Base-by-base conservation (phyloP, 164 flowering plant species). In the Paratinospora sagittata region DNA sequence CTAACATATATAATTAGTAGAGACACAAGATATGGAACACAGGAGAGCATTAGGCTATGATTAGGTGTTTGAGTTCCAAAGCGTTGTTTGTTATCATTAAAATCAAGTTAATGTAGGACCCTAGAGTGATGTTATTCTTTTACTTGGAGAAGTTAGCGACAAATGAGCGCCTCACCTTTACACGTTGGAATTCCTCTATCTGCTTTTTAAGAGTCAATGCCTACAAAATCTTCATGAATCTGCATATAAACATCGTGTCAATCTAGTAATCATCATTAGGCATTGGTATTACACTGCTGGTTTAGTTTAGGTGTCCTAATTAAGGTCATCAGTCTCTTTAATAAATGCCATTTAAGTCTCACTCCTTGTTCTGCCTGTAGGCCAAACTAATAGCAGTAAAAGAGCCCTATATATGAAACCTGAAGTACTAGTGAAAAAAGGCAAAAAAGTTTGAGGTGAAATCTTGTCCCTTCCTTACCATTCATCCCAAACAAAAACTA, bases 171-270 rank as follows among this genome's bases (percentile, higher is more conserved):
- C 23, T 52, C 60, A n/a, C 23, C 60, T 52, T 52, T 52, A 52
- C 60, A 52, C 60, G 21, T 52, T n/a, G 60, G 60, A 52, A 52
- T 52, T 52, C 60, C 60, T 52, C 23, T 52, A 52, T 52, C 60
- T 17, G 19, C 60, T 52, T 52, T 52, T 52, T 30, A 30, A 16
- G 24, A n/a, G 23, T n/a, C 7, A 52, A 3, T 52, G 60, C 21
- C 60, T n/a, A 4, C 7, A 30, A 16, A 52, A 52, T n/a, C 24
- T 52, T n/a, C 60, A 52, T 52, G 60, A 19, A 52, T 52, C 24
- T 52, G n/a, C 60, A 52, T 52, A 52, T 52, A 52, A 52, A 52
- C 60, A 52, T 52, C 60, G 14, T 16, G 17, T 52, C 60, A n/a
- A 52, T 52, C 23, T 52, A 52, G 60, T 52, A 52, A 52, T 52